phyloP scores from a whole-genome alignment of 805 yeast genomes.

The Wickerhamiella qilinensis region DNA sequence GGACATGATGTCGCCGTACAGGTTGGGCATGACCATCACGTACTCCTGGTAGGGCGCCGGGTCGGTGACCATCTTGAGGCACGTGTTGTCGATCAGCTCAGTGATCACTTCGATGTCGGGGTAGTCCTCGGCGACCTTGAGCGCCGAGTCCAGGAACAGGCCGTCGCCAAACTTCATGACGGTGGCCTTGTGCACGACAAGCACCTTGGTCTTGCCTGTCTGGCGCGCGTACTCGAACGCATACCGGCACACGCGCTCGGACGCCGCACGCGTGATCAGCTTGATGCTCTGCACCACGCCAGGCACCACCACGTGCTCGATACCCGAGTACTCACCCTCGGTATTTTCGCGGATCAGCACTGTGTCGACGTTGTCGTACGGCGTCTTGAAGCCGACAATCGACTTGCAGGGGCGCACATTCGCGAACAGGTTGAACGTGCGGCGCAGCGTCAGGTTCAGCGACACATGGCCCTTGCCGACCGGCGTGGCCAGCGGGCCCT shows the following conservation, averaged over 20 bases:
- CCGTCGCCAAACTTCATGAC: conserved; percentile 98
- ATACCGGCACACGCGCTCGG: conserved; percentile 90
- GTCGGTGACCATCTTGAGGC: conserved; percentile 75
- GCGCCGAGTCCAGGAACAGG: conserved; percentile 82
- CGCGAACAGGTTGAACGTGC: conserved; percentile 91
- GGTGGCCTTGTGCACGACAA: conserved; percentile 96
- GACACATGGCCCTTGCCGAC: conserved; percentile 98
- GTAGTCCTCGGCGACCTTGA: conserved; percentile 77
- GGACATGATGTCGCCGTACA: conserved; percentile 98
- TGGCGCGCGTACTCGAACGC: conserved; percentile 93
- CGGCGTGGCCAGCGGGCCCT: conserved; percentile 98
- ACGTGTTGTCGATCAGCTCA: conserved; percentile 92
- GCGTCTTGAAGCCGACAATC: conserved; percentile 84
- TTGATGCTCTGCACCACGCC: conserved; percentile 98
- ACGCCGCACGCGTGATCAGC: conserved; percentile 89
- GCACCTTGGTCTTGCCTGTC: conserved; percentile 70
- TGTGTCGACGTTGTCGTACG: conserved; percentile 76
- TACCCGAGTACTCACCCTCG: conserved; percentile 98
- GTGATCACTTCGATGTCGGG: conserved; percentile 73
- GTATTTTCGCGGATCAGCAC: conserved; percentile 97
- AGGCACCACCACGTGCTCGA: conserved; percentile 94
- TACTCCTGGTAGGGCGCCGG: conserved; percentile 75
- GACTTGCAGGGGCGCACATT: conserved; percentile 95
- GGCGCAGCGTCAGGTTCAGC: conserved; percentile 90
- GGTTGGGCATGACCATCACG: conserved; percentile 97